phyloP scores from a whole-genome alignment of 768 basidiomycete species.

The Arthromyces matolae region DNA sequence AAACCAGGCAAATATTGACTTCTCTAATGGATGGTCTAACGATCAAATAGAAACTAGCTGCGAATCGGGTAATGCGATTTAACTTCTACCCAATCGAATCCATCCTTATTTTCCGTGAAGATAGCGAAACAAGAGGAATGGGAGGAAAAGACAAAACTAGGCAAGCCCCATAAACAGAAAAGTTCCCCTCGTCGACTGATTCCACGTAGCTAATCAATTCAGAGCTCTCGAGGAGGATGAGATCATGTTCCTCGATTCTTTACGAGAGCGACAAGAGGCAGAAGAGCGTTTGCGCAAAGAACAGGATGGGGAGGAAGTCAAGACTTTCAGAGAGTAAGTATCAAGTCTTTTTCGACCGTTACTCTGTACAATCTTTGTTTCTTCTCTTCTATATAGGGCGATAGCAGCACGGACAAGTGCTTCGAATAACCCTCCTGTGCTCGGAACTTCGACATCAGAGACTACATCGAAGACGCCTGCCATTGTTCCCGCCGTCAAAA shows the following conservation, averaged over 20 bases:
- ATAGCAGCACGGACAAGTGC: slow-evolving; percentile 67
- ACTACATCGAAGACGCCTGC: slow-evolving; percentile 26
- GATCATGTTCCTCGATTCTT: slow-evolving; percentile 82
- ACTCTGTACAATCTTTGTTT: slow-evolving; percentile 5
- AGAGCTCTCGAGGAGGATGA: slow-evolving; percentile 89
- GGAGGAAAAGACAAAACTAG: slow-evolving; percentile 85
- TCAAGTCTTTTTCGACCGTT: not conserved
- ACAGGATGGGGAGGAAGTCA: slow-evolving; percentile 76
- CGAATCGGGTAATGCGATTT: slow-evolving; percentile 74
- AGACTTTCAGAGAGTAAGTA: slow-evolving; percentile 70
- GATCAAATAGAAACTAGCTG: slow-evolving; percentile 75
- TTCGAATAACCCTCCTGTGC: slow-evolving; percentile 42
- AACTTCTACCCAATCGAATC: not conserved
- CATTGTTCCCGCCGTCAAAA: slow-evolving; percentile 40
- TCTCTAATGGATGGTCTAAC: slow-evolving; percentile 38
- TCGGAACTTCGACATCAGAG: slow-evolving; percentile 32
- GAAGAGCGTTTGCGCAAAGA: slow-evolving; percentile 75
- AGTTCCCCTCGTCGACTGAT: slow-evolving; percentile 7
- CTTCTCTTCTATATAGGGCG: slow-evolving; percentile 30
- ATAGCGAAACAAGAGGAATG: slow-evolving; percentile 91
- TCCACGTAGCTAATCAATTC: slow-evolving; percentile 72
- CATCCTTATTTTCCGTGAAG: slow-evolving; percentile 33
- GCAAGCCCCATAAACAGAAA: slow-evolving; percentile 17
- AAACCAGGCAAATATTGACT: slow-evolving; percentile 40
- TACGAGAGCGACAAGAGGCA: slow-evolving; percentile 69